phyloP scores from a whole-genome alignment of 2,329 filamentous ascomycete species.

The Arthrobotrys pseudoclavata region DNA sequence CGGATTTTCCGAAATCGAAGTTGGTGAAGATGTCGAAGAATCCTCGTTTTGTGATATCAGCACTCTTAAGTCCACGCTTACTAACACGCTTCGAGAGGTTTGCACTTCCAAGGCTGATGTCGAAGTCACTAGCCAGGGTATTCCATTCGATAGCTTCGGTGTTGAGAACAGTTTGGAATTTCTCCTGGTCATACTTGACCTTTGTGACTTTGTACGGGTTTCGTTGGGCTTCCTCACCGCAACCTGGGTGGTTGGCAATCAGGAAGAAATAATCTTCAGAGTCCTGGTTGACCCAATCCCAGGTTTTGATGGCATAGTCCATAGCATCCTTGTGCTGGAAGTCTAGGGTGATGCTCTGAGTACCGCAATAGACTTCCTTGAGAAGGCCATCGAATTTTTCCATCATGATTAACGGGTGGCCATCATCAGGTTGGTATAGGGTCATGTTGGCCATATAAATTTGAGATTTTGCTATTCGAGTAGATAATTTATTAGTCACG shows the following conservation, averaged over 20 bases:
- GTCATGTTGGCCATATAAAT: conserved; percentile 65
- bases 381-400: conserved; percentile 65
- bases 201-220: conserved; percentile 62
- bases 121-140: conserved; percentile 47
- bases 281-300: conserved; percentile 64
- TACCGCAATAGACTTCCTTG: conserved; percentile 63
- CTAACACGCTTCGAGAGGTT: conserved; percentile 18
- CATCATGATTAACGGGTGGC: conserved; percentile 65
- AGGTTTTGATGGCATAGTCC: conserved; percentile 64
- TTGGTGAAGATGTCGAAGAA: conserved; percentile 48
- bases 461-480: conserved; percentile 54
- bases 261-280: conserved; percentile 64
- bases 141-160: conserved; percentile 48
- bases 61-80: conserved; percentile 13
- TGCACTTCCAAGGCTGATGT: conserved; percentile 51
- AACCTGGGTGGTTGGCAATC: conserved; percentile 65
- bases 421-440: conserved; percentile 63
- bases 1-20: conserved; percentile 47
- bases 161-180: conserved; percentile 37
- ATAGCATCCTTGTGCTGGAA: conserved; percentile 64
- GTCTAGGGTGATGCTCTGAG: conserved; percentile 62
- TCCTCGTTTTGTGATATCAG: conserved; percentile 49
- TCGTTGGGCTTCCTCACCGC: conserved; percentile 63
- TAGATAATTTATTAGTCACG: background rate
- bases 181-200: conserved; percentile 43